These are phyloP conservation scores for Chaetomiaceae sp. DNA, from an alignment of 2,329 filamentous ascomycete species.

Conservation along the genomic window DNA sequence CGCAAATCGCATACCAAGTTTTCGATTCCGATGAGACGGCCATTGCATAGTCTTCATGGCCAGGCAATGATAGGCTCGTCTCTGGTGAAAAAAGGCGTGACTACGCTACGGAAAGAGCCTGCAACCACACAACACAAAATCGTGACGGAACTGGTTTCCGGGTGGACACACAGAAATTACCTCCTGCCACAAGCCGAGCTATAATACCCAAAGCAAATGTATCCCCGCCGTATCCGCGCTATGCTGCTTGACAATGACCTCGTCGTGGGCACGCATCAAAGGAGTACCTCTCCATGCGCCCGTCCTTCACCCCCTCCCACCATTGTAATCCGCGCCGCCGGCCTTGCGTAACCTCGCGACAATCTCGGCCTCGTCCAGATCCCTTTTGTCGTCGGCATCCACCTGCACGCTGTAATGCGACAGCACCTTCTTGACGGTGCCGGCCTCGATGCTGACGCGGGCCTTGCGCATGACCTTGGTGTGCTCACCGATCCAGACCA, in stretches of 20 bases:
- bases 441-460: conserved; percentile 63
- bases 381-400: conserved; percentile 55
- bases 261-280: too few species aligned
- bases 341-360: conserved; percentile 59
- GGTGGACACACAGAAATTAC: too few species aligned
- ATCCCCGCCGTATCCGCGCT: conserved; percentile 12
- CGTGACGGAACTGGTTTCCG: too few species aligned
- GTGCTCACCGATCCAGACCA: conserved; percentile 63
- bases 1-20: too few species aligned
- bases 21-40: too few species aligned
- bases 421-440: conserved; percentile 59
- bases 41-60: too few species aligned
- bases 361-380: conserved; percentile 59
- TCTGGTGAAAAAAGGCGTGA: not conserved
- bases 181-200: too few species aligned
- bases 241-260: conserved; percentile 8
- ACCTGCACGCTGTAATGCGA: conserved; percentile 63
- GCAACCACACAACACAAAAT: too few species aligned
- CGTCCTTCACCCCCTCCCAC: conserved; percentile 50
- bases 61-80: too few species aligned
- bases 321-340: conserved; percentile 68
- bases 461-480: conserved; percentile 68
- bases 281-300: not conserved
- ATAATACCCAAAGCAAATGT: not conserved
- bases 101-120: not conserved